Base-by-base conservation (phyloP, 345 rosid genomes). In the Eucalyptus polybractea region DNA sequence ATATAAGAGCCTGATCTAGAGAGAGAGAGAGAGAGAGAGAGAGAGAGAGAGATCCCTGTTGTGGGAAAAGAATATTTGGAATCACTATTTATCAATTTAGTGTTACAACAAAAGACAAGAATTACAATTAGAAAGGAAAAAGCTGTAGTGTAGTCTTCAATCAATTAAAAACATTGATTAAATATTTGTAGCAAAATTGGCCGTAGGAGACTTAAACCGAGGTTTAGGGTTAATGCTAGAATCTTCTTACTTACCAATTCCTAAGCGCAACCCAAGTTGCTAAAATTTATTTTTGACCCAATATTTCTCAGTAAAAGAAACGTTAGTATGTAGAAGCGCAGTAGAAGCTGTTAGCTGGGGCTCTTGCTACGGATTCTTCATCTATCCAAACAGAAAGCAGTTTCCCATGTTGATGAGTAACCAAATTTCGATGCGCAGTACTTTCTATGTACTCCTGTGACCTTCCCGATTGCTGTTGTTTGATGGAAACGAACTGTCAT, bases 401-500 rank as follows among this genome's bases (percentile, higher is more conserved):
- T 25, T 58, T 58, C 65, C 27, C 65, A 58, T 58, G 6, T 58
- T 25, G n/a, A 58, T 25, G 65, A 24, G 65, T 58, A 24, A 25
- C 65, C n/a, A 58, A 25, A 58, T 25, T 58, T 58, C 16, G 93
- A 54, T 87, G 97, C 86, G 87, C 88, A 90, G 92, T 97, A 97
- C 92, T 97, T 97, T 87, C 98, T 95, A 91, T 94, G 91, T 29
- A 95, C 99, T 56, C 98, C 99, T 31, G 95, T 97, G 50, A 97
- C 93, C 85, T 93, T 97, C 80, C 98, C 99, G 2, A 89, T 90
- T 49, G 91, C 95, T 40, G 98, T 97, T 88, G 69, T 95, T 89
- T 93, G 90, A 89, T 97, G 99, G 60, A 94, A 92, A 56, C 93
- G 90, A 42, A 93, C 98, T 92, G 95, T 93, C 90, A 93, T 89